Evolutionary conservation across 192 early-diverging fungal species (phyloP), one percentile per base, ranked within the genome.

Genomic region (Phlyctochytrium bullatum): DNA sequence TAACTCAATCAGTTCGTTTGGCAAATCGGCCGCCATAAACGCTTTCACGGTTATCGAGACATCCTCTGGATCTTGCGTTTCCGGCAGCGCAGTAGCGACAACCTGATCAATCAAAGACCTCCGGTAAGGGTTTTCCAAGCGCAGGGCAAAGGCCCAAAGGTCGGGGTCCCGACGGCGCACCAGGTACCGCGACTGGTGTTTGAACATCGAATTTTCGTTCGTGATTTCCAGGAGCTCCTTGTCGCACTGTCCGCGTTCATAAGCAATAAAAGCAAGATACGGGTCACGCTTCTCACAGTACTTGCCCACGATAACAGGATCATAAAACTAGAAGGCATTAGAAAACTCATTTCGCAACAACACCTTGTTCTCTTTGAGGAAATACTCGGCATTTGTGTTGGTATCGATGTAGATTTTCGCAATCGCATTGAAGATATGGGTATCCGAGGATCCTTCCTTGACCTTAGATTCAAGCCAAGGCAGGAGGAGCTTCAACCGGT

Each of bases 391-490:
- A 61, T 98, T 96, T 73, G 93, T 96, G 88, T 98, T 99, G 77
- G 91, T 98, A 76, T 99, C 97, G 69, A 99, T 97, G 75, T 96
- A 97, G 63, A 99, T 98, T 84, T 98, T 99, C 66, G 94, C 97
- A 50, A 99, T 78, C 12, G 97, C 95, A 71, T 99, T 99, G 82
- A 92, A 97, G 12, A 99, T 85, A n/a, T 89, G 90, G 2, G 89
- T 75, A 71, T 99, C 97, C 66, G 86, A 83, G 67, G 88, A 90
- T 2, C 93, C 94, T 69, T 93, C 93, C 77, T 89, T 89, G 36
- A 90, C 87, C 76, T 90, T 89, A 66, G 80, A 80, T 75, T 99
- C 95, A 33, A 99, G 83, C 93, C 94, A 99, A 40, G 93, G 95
- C 58, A 95, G 82, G 35, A 96, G 78, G 27, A 98, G 80, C 88